These are phyloP conservation scores for Neofusicoccum ribis DNA, from an alignment of 2,329 filamentous ascomycete species.

Conservation along the genomic window DNA sequence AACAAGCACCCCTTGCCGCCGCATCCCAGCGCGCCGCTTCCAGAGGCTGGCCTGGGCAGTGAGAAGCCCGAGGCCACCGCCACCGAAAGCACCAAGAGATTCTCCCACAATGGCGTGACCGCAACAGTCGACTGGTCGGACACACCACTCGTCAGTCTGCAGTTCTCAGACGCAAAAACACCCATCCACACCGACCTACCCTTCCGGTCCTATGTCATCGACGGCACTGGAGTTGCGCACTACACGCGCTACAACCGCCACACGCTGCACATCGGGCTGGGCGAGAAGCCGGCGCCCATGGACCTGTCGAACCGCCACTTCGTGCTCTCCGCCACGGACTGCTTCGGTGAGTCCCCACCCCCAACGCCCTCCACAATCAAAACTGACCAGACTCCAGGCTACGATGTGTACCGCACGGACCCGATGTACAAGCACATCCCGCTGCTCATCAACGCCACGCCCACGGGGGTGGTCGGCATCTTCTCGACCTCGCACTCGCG, in stretches of 20 bases:
- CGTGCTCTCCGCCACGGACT: constrained; percentile 67
- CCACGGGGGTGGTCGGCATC: constrained; percentile 63
- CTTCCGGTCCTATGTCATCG: constrained; percentile 65
- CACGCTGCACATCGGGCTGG: constrained; percentile 68
- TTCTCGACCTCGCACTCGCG: constrained; percentile 68
- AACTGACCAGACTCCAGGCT: constrained; percentile 45
- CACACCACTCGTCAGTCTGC: constrained; percentile 60
- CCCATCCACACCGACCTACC: constrained; percentile 64
- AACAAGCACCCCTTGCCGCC: constrained; percentile 63
- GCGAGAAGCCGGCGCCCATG: constrained; percentile 73
- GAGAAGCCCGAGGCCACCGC: constrained; percentile 34
- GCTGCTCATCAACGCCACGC: constrained; percentile 67
- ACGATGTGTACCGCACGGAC: constrained; percentile 69
- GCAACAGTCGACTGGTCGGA: constrained; percentile 60
- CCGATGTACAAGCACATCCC: constrained; percentile 77
- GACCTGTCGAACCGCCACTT: constrained; percentile 68
- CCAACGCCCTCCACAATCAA: no score
- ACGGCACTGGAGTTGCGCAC: constrained; percentile 63
- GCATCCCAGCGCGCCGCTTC: constrained; percentile 60
- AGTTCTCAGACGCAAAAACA: constrained; percentile 47
- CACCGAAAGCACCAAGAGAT: constrained; percentile 39
- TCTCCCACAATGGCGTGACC: constrained; percentile 51
- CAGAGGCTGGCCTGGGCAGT: constrained; percentile 38
- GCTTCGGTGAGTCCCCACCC: constrained; percentile 46
- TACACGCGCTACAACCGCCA: constrained; percentile 64